phyloP scores from a whole-genome alignment of 1,284 basidiomycete genomes.

The Sparassis latifolia region DNA sequence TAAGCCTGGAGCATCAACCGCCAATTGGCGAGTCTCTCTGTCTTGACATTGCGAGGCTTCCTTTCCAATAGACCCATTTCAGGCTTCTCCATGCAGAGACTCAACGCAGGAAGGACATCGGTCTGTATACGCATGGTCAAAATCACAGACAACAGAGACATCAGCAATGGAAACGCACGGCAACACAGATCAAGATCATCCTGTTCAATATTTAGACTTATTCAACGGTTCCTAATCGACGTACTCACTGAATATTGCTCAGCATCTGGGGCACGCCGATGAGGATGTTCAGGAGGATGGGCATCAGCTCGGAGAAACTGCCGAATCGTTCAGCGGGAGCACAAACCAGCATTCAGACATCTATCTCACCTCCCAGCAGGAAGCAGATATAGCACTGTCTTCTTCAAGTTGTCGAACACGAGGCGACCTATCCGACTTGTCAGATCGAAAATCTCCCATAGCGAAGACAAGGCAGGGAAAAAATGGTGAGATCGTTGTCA shows the following conservation, averaged over 20 bases:
- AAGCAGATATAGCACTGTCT: constrained; percentile 39
- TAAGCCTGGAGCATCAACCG: constrained; percentile 56
- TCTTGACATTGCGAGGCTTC: constrained; percentile 54
- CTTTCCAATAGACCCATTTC: constrained; percentile 46
- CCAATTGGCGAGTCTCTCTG: constrained; percentile 40
- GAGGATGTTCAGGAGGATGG: constrained; percentile 47
- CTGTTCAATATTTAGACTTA: constrained; percentile 9
- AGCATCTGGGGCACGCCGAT: constrained; percentile 42
- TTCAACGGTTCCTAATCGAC: background rate
- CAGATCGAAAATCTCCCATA: constrained; percentile 11
- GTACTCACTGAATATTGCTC: constrained; percentile 40
- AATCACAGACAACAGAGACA: background rate
- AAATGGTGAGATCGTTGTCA: constrained; percentile 1
- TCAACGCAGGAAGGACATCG: constrained; percentile 41
- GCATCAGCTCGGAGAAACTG: constrained; percentile 61
- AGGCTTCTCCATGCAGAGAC: constrained; percentile 44
- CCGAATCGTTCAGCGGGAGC: background rate
- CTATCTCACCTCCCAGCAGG: constrained; percentile 35
- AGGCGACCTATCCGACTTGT: constrained; percentile 35
- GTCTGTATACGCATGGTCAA: constrained; percentile 27
- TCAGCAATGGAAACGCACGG: constrained; percentile 12
- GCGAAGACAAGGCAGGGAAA: too few relatives aligned
- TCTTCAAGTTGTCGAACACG: constrained; percentile 62
- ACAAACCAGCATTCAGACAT: background rate
- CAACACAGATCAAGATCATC: constrained; percentile 54